These are phyloP conservation scores for Vaccinium darrowii DNA, from an alignment of 148 eudicot genomes.

Conservation along the genomic window DNA sequence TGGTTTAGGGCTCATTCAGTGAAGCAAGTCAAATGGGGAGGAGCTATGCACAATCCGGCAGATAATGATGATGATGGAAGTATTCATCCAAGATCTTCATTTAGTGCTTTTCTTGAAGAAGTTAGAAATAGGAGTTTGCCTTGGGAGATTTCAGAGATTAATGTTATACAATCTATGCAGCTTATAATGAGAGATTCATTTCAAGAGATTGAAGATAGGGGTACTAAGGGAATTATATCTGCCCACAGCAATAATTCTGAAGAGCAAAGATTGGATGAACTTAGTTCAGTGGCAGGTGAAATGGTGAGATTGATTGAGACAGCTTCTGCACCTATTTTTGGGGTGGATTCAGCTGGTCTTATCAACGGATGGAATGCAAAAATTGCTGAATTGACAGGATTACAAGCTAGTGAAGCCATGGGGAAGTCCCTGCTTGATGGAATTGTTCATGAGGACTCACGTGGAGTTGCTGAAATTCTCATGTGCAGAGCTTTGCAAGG, in stretches of 20 bases:
- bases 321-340: conserved; percentile 46
- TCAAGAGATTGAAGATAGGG: conserved; percentile 17
- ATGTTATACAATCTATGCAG: conserved; percentile 50
- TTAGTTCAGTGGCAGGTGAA: conserved; percentile 35
- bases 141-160: conserved; percentile 40
- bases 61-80: conserved; percentile 36
- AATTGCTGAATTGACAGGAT: conserved; percentile 40
- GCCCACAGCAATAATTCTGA: conserved; percentile 14
- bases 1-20: conserved; percentile 50
- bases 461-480: conserved; percentile 24
- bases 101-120: conserved; percentile 39
- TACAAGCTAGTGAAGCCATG: conserved; percentile 33
- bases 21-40: conserved; percentile 47
- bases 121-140: conserved; percentile 38
- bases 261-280: conserved; percentile 19
- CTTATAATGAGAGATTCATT: conserved; percentile 35
- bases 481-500: conserved; percentile 34
- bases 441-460: conserved; percentile 31
- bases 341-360: conserved; percentile 33
- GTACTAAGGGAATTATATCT: neutral
- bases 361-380: conserved; percentile 51
- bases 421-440: conserved; percentile 38
- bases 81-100: conserved; percentile 47
- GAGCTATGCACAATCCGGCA: conserved; percentile 36
- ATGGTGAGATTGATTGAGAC: conserved; percentile 47